A percentile compares a stretch with the other conserved stretches of the same genome.
Evolutionary conservation across 345 rosid genomes (phyloP).

Genomic region (Gossypium bickii): DNA sequence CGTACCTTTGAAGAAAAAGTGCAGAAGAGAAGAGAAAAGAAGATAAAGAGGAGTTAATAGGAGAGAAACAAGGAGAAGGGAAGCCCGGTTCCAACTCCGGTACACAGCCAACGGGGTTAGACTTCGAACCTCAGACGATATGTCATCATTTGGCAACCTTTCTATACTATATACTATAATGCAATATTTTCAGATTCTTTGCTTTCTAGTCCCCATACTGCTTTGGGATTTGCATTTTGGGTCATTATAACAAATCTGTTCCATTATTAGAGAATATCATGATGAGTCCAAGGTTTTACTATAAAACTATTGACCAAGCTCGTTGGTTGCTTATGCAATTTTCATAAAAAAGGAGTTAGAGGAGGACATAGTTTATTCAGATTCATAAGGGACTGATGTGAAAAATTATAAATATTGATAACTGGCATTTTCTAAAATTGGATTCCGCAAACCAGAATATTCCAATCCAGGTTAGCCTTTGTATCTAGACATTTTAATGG

Average conservation of each 20-base stretch:
- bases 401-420: neutral
- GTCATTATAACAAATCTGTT: neutral
- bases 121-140: neutral
- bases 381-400: neutral
- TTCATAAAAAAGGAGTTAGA: too few relatives aligned
- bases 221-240: neutral
- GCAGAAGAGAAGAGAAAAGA: neutral
- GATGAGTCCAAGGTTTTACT: neutral
- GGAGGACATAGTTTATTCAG: neutral
- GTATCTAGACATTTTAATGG: neutral
- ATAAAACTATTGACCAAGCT: neutral
- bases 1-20: neutral
- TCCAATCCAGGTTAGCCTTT: neutral
- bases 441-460: neutral
- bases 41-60: neutral
- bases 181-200: neutral
- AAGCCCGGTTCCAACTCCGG: slow-evolving; percentile 5
- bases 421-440: neutral
- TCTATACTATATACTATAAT: neutral
- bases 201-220: neutral
- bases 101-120: neutral
- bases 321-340: neutral
- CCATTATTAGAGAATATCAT: neutral
- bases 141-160: neutral
- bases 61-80: neutral